Evolutionary conservation across 2,329 filamentous ascomycete species (phyloP).

Genomic region (Xylaria arbuscula): DNA sequence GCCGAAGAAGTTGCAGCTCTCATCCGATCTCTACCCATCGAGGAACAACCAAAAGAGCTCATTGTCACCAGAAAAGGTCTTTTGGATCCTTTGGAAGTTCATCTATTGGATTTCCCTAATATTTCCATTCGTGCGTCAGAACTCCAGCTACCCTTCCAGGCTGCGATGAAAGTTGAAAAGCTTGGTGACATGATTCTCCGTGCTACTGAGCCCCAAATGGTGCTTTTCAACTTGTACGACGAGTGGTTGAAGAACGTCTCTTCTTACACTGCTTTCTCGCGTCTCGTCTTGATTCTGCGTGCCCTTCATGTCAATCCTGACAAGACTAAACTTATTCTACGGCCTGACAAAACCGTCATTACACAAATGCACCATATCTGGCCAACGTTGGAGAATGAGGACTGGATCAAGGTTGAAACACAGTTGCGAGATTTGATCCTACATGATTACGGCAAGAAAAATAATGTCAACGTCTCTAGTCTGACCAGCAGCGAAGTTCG

Average conservation of each 20-base stretch:
- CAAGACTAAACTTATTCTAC: conserved; percentile 94
- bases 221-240: conserved; percentile 98
- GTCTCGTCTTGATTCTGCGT: conserved; percentile 90
- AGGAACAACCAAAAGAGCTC: conserved; percentile 98
- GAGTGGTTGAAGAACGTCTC: conserved; percentile 99
- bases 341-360: conserved; percentile 97
- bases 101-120: conserved; percentile 97
- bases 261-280: conserved; percentile 97
- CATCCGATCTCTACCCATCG: conserved; percentile 92
- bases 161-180: conserved; percentile 99
- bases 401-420: conserved; percentile 99
- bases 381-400: conserved; percentile 92
- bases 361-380: conserved; percentile 99
- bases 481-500: conserved; percentile 96
- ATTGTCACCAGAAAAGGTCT: conserved; percentile 98
- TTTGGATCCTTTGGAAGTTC: conserved; percentile 95
- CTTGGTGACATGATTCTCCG: conserved; percentile 98
- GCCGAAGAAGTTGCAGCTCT: conserved; percentile 99
- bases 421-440: conserved; percentile 94
- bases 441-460: conserved; percentile 99
- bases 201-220: conserved; percentile 99
- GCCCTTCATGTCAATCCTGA: conserved; percentile 97
- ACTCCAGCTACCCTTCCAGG: conserved; percentile 96
- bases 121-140: conserved; percentile 98
- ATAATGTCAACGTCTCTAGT: conserved; percentile 98